These are phyloP conservation scores for Eimeria maxima DNA, from an alignment of 169 alveolate species.

Conservation along the genomic window DNA sequence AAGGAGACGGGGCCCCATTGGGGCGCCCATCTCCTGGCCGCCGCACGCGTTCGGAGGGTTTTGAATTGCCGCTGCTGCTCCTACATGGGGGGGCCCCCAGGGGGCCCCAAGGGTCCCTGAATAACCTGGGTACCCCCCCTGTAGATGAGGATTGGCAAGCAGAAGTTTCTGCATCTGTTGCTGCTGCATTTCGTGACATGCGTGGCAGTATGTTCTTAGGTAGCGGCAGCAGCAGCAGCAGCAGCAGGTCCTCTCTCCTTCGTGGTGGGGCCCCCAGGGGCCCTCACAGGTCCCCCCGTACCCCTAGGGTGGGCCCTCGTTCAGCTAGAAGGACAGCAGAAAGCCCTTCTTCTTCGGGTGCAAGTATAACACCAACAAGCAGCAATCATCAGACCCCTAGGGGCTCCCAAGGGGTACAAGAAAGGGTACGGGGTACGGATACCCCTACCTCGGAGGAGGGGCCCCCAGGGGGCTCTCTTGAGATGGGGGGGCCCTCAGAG, in stretches of 20 bases:
- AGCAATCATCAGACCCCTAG: background rate
- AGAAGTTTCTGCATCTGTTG: conserved; percentile 41
- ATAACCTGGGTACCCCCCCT: conserved; percentile 1
- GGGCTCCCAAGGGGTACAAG: background rate
- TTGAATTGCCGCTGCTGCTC: conserved; percentile 58
- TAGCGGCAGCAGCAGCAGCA: conserved; percentile 60
- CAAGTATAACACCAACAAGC: background rate
- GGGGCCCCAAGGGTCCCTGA: conserved; percentile 25
- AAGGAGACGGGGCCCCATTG: background rate
- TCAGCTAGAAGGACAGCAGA: background rate
- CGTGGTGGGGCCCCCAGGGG: conserved; percentile 10
- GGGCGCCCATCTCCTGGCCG: background rate
- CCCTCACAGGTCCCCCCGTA: conserved; percentile 3
- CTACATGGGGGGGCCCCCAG: conserved; percentile 53
- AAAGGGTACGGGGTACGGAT: background rate
- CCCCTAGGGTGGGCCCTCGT: background rate
- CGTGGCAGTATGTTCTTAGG: background rate
- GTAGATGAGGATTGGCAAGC: conserved; percentile 4
- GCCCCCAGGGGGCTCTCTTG: background rate
- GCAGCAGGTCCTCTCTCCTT: background rate
- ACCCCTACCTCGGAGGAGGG: background rate
- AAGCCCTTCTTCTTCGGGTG: background rate
- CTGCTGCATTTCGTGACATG: conserved; percentile 48
- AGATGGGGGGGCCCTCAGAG: background rate
- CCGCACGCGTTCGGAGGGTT: background rate